Evolutionary conservation across 495 filamentous ascomycete species (phyloP).

Genomic region (Halenospora varia): DNA sequence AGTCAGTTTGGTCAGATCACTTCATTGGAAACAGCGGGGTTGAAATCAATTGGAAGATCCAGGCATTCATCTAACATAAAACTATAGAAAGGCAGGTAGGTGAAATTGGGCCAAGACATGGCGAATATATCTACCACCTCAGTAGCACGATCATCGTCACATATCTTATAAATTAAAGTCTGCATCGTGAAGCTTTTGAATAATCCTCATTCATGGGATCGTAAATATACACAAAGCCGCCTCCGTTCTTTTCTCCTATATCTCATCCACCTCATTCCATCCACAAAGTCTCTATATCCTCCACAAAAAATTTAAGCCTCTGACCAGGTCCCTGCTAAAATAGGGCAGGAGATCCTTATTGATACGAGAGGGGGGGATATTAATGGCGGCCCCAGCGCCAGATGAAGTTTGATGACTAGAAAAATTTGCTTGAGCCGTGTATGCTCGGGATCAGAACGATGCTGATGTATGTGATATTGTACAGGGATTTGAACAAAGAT

Average conservation of each 20-base stretch:
- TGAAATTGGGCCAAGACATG: no score
- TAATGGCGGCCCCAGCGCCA: conserved; percentile 21
- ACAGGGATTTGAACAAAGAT: conserved; percentile 10
- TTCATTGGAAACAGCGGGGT: no score
- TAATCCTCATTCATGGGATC: conserved; percentile 20
- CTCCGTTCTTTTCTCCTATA: background rate
- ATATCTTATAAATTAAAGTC: no score
- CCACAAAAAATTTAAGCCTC: conserved; percentile 11
- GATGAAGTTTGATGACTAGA: conserved; percentile 22
- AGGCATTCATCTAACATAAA: no score
- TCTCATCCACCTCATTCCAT: background rate
- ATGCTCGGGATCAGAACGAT: conserved; percentile 4
- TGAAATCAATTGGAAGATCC: no score
- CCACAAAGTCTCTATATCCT: conserved; percentile 5
- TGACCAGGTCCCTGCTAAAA: conserved; percentile 24
- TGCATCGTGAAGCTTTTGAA: background rate
- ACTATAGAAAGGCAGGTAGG: no score
- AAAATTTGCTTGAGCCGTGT: conserved; percentile 10
- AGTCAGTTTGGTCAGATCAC: no score
- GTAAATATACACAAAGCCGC: conserved; percentile 19
- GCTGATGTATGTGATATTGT: conserved; percentile 12
- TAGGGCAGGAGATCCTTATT: conserved; percentile 8
- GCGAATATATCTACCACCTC: no score
- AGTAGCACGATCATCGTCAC: no score
- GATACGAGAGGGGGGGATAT: conserved; percentile 22